Conservation (phyloP, 2,329 filamentous ascomycete species). For the Monosporascus sp. region DNA sequence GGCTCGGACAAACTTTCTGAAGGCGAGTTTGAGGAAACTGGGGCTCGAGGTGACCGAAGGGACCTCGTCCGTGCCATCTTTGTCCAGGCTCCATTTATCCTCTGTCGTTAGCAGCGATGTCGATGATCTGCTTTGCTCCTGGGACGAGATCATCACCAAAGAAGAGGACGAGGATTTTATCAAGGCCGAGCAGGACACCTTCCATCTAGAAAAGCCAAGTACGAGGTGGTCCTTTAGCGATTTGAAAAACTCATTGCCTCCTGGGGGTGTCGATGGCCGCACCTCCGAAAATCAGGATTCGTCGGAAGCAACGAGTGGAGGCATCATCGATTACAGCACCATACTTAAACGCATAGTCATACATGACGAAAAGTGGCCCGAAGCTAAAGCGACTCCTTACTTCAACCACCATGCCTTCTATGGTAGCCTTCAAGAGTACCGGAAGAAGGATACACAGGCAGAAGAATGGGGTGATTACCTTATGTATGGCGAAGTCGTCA, state of each 20-base stretch:
- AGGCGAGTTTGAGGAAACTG: constrained; percentile 72
- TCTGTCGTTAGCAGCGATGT: constrained; percentile 59
- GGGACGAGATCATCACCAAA: constrained; percentile 61
- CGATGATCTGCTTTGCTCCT: constrained; percentile 59
- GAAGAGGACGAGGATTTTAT: constrained; percentile 67
- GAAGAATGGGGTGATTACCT: constrained; percentile 69
- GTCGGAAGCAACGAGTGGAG: constrained; percentile 36
- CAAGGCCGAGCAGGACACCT: constrained; percentile 75
- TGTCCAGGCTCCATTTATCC: constrained; percentile 80
- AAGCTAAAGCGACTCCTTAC: constrained; percentile 68
- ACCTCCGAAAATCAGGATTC: constrained; percentile 12
- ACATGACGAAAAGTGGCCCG: constrained; percentile 64
- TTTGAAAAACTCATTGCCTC: constrained; percentile 46
- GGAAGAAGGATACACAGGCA: constrained; percentile 48
- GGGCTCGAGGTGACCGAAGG: constrained; percentile 73
- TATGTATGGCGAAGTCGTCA: constrained; percentile 87
- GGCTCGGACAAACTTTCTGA: constrained; percentile 68
- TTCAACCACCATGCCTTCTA: constrained; percentile 84
- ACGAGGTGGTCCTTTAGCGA: constrained; percentile 54
- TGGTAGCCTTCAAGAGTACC: constrained; percentile 63
- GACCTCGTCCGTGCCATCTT: constrained; percentile 63
- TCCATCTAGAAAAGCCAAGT: constrained; percentile 65
- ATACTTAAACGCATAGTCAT: constrained; percentile 69
- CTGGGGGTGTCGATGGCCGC: constrained; percentile 24
- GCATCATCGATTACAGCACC: constrained; percentile 68